Evolutionary conservation across 2,329 filamentous ascomycete species (phyloP).

Genomic region (Stagonosporopsis cucurbitacearum): DNA sequence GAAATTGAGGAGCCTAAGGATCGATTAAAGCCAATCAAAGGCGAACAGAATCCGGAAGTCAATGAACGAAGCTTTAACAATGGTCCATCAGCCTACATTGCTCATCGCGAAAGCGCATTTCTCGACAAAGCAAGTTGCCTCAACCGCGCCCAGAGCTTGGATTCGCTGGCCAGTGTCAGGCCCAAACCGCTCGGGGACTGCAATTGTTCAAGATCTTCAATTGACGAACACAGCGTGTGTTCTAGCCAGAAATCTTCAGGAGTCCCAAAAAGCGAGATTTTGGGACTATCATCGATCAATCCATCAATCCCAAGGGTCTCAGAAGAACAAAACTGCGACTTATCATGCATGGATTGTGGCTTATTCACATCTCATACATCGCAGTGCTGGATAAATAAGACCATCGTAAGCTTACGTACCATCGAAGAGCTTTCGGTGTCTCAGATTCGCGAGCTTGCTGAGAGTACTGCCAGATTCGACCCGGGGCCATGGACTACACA

Average conservation of each 20-base stretch:
- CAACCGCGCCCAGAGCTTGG: neutral
- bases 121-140: neutral
- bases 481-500: slow-evolving; percentile 37
- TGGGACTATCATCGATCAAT: neutral
- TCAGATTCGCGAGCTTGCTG: slow-evolving; percentile 22
- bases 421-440: slow-evolving; percentile 18
- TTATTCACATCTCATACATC: neutral
- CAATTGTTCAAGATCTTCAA: no score
- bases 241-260: neutral
- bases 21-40: neutral
- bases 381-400: slow-evolving; percentile 1
- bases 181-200: no score
- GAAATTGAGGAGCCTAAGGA: neutral
- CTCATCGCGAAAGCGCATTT: no score
- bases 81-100: no score
- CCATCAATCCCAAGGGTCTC: neutral
- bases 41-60: neutral
- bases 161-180: neutral
- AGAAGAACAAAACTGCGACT: neutral
- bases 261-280: neutral
- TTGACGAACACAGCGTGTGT: no score
- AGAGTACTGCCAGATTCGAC: slow-evolving; percentile 27
- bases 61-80: neutral
- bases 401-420: neutral
- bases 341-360: slow-evolving; percentile 40